Base-by-base conservation (phyloP, 1,284 basidiomycete species). In the Pterula multifida region DNA sequence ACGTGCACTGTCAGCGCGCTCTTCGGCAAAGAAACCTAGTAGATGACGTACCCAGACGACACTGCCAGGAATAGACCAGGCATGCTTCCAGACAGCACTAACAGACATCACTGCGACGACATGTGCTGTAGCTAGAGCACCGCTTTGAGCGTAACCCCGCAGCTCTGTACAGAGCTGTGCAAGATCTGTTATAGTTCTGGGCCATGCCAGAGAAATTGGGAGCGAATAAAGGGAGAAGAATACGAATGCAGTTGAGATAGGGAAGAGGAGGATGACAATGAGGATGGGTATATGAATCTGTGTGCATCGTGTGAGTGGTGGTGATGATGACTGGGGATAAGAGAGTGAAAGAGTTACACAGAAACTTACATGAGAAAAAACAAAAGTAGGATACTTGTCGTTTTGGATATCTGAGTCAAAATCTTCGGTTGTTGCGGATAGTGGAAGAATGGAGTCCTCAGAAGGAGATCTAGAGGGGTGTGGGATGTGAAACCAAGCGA, bases 11-110 rank as follows among this genome's bases (percentile, higher is more conserved):
- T 57, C 39, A 42, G 39, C 17, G 21, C 4, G 28, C 15, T 6
- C 6, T 6, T 15, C 17, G 39, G 39, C 49, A 57, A 58, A 59
- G 52, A 49, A 53, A 54, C 52, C 32, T 46, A 54, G 53, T 54
- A 51, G 53, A 50, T 49, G 54, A 51, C 13, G 58, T 56, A 90
- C 88, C 79, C 91, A 83, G 50, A 94, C 74, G 49, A 93, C 90
- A 54, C 88, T 90, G 3, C 90, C 90, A 3, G 90, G 90, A 48
- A 95, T 78, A 53, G 89, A 92, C 90, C 90, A 95, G 3, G 90
- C 90, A 63, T 95, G 91, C 66, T 92, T 94, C 90, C 90, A 95
- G 28, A 90, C 71, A 2, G 88, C 87, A 19, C 85, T 81, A n/a
- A 90, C 73, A 32, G 84, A 81, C 59, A 95, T 74, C 35, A 91